Percentiles rank a stretch among this genome's conserved stretches.
Conservation (phyloP, 805 yeast genomes). For the Ogataea philodendri region DNA sequence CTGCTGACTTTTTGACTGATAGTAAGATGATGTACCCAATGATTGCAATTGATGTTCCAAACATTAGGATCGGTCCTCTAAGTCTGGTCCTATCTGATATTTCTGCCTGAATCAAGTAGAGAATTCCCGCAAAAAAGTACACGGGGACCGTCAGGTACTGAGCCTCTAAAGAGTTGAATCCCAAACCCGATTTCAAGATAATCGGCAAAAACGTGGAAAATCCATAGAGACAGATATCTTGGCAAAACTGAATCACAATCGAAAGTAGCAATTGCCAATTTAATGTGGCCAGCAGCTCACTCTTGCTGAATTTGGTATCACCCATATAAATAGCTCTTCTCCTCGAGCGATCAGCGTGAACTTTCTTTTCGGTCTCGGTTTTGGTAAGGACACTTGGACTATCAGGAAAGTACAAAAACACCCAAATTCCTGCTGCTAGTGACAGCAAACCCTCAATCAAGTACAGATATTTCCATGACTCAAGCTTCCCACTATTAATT, state of each 20-base stretch:
- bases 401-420: constrained; percentile 6
- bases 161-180: constrained; percentile 12
- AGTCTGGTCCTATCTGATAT: constrained; percentile 12
- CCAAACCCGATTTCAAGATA: constrained; percentile 15
- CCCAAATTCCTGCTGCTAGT: constrained; percentile 9
- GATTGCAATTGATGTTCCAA: constrained; percentile 9
- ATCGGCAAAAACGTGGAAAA: constrained; percentile 18
- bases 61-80: constrained; percentile 15
- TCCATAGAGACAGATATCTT: constrained; percentile 14
- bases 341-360: constrained; percentile 2
- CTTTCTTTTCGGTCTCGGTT: constrained; percentile 4
- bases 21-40: constrained; percentile 15
- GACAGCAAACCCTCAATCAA: constrained; percentile 18
- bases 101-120: constrained; percentile 6
- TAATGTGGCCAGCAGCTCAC: constrained; percentile 4
- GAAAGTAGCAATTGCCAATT: constrained; percentile 11
- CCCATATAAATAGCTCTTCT: constrained; percentile 7
- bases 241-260: constrained; percentile 15
- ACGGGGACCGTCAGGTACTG: constrained; percentile 19
- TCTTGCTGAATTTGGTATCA: constrained; percentile 9
- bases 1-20: constrained; percentile 15
- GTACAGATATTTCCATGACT: constrained; percentile 22
- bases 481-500: constrained; percentile 18
- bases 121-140: constrained; percentile 15
- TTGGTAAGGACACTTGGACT: constrained; percentile 3